These are phyloP conservation scores for Juglanconis juglandina DNA, from an alignment of 2,329 filamentous ascomycete genomes.

Conservation along the genomic window DNA sequence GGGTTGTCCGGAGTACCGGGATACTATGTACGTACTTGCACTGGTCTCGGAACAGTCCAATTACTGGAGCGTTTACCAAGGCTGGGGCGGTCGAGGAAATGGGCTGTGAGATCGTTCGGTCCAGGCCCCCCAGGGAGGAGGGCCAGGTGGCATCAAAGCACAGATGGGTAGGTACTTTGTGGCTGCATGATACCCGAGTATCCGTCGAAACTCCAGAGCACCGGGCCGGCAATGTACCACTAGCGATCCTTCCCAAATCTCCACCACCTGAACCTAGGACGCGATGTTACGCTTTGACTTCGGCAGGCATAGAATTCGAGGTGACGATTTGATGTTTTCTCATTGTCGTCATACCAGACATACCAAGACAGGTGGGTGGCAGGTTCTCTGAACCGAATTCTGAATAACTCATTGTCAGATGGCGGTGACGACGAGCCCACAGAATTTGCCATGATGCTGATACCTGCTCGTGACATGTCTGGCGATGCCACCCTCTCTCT, in stretches of 20 bases:
- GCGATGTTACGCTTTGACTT: constrained; percentile 3
- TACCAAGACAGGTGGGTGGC: not conserved
- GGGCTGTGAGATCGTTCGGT: not conserved
- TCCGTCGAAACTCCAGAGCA: not conserved
- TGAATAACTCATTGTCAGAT: constrained; percentile 3
- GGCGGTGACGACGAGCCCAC: constrained; percentile 8
- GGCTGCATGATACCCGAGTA: not conserved
- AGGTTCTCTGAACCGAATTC: not conserved
- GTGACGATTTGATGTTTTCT: not conserved
- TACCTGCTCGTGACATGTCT: not conserved
- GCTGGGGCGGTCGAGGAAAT: not conserved
- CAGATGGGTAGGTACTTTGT: not conserved
- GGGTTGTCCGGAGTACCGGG: not conserved
- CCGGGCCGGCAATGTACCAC: not conserved
- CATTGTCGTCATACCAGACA: not conserved
- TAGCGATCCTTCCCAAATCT: not conserved
- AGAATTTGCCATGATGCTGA: not conserved
- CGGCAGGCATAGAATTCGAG: constrained; percentile 10
- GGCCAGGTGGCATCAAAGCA: too few relatives aligned
- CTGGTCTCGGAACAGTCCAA: not conserved
- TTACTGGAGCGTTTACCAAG: not conserved
- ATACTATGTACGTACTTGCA: not conserved
- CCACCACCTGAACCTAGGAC: not conserved
- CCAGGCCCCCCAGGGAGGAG: not conserved
- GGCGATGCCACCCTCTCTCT: not conserved